phyloP scores from a whole-genome alignment of 305 asterid genomes.

The Fraxinus albicans region DNA sequence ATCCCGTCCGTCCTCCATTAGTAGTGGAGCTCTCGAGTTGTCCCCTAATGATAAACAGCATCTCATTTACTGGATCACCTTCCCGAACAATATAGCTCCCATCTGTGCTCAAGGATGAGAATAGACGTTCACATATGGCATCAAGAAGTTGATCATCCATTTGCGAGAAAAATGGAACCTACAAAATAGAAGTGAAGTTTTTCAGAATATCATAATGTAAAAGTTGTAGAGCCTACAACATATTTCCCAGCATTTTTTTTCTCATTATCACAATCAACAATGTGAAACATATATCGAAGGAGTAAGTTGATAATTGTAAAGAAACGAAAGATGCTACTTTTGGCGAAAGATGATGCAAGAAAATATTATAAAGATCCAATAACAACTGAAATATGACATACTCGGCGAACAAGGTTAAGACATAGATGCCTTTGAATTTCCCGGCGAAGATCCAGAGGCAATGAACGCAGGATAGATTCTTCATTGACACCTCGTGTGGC shows the following conservation, averaged over 20 bases:
- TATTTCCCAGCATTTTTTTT: not conserved
- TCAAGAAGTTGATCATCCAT: constrained; percentile 93
- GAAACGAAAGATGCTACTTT: not conserved
- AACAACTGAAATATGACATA: constrained; percentile 32
- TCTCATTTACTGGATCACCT: constrained; percentile 88
- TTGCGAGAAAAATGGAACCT: constrained; percentile 94
- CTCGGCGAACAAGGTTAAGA: constrained; percentile 94
- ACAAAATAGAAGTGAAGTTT: not conserved
- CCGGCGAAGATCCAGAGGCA: constrained; percentile 85
- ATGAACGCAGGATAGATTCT: constrained; percentile 65
- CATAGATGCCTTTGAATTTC: constrained; percentile 92
- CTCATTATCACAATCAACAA: not conserved
- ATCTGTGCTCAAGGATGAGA: constrained; percentile 74
- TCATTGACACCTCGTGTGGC: constrained; percentile 95
- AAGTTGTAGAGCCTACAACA: not conserved
- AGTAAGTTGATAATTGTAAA: not conserved
- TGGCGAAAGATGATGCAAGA: not conserved
- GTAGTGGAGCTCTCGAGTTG: constrained; percentile 92
- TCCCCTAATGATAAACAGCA: constrained; percentile 88
- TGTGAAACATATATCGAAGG: not conserved
- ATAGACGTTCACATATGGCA: constrained; percentile 87
- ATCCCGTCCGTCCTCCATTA: constrained; percentile 84
- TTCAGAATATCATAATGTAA: not conserved
- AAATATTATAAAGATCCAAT: not conserved
- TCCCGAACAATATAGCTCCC: constrained; percentile 71